Evolutionary conservation across 2,329 filamentous ascomycete genomes (phyloP).

Genomic region (Hymenoscyphus fructigenus): DNA sequence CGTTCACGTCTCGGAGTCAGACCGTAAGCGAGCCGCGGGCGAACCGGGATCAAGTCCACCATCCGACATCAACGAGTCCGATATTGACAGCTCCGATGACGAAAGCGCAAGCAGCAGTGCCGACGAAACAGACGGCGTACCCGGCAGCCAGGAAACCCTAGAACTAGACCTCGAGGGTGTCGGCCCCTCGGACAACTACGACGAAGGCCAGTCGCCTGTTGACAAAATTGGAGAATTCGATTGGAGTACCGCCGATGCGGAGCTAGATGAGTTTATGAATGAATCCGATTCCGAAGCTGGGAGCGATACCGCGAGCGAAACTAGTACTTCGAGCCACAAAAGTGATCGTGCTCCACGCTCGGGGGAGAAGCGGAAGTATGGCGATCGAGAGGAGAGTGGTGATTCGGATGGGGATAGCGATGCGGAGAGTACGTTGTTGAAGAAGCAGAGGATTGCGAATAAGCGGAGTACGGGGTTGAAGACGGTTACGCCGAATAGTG

Average conservation of each 20-base stretch:
- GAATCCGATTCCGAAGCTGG: constrained; percentile 47
- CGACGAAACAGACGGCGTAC: constrained; percentile 29
- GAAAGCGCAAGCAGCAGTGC: constrained; percentile 22
- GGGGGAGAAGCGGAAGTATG: constrained; percentile 35
- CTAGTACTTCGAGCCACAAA: constrained; percentile 24
- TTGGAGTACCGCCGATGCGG: constrained; percentile 65
- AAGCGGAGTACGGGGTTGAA: constrained; percentile 49
- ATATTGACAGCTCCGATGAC: constrained; percentile 27
- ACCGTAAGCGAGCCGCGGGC: constrained; percentile 42
- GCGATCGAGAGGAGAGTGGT: constrained; percentile 37
- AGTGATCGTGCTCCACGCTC: constrained; percentile 15
- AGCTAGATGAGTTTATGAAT: constrained; percentile 72
- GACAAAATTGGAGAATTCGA: constrained; percentile 59
- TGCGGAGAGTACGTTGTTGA: constrained; percentile 48
- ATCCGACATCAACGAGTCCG: constrained; percentile 42
- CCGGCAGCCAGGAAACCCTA: constrained; percentile 36
- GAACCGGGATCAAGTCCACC: constrained; percentile 49
- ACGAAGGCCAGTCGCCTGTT: constrained; percentile 52
- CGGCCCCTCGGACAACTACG: constrained; percentile 50
- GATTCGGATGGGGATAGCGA: constrained; percentile 46
- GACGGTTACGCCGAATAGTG: constrained; percentile 44
- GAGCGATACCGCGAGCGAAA: constrained; percentile 36
- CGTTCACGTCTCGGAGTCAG: constrained; percentile 69
- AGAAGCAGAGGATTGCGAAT: constrained; percentile 51
- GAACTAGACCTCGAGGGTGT: constrained; percentile 45